Evolutionary conservation across 2,329 filamentous ascomycete genomes (phyloP), one percentile per base, ranked within the genome.

Genomic region (Acephala macrosclerotiorum): DNA sequence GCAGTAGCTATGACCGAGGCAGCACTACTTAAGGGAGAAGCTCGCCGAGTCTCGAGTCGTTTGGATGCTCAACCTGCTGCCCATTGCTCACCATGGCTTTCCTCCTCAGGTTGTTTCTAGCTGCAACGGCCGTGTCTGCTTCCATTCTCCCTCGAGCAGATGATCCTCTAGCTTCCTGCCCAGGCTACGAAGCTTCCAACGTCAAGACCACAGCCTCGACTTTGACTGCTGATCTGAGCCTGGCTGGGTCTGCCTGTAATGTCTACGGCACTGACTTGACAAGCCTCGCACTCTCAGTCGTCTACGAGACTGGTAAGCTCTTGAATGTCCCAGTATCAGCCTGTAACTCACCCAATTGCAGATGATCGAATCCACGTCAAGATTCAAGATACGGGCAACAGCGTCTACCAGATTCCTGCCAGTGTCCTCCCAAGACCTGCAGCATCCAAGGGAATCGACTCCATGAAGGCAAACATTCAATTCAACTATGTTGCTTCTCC

Each of bases 361-460:
- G 85, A 84, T 68, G 78, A 83, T 40, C 86, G 88, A 29, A 83
- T 91, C 16, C 88, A 90, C 75, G 85, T 91, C 69, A 82, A 88
- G 71, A 89, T 91, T 60, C 84, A 85, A 66, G 88, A 90, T 75
- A 79, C 82, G 14, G 82, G 80, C 25, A 80, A 86, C 59, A 79
- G 85, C 45, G 86, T 87, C 38, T 91, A 89, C 72, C 87, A 90
- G 73, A 85, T 91, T 12, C 87, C 88, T 14, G 81, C 84, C 35
- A 81, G 81, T 6, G 83, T 89, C 25, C 72, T 90, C 2, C 81
- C 85, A 20, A 82, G 87, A 2, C 87, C 88, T 1, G 69, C 73
- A 36, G 75, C 77, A 16, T 53, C 60, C 3, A 73, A 77, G 12
- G 74, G 73, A 0, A 70, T 72, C n/a, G 68, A 72, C 38, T 73